Evolutionary conservation across 176 grass and related monocot genomes (phyloP).

Genomic region (Musa acuminata): DNA sequence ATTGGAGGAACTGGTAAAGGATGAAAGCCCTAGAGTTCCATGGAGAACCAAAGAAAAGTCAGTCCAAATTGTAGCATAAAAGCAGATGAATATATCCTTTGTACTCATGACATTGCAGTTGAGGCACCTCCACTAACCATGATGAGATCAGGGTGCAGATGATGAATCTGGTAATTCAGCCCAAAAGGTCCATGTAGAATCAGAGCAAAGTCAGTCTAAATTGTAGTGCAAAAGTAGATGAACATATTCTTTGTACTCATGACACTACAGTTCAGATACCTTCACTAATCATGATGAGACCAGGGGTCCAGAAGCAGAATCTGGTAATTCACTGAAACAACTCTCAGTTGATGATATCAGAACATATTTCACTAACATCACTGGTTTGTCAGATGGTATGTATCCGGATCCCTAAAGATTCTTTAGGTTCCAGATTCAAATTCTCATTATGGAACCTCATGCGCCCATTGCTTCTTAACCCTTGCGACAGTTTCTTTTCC

Average conservation of each 20-base stretch:
- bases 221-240: neutral
- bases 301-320: neutral
- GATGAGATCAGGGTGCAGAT: neutral
- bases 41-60: slow-evolving; percentile 30
- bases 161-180: neutral
- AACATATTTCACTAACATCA: neutral
- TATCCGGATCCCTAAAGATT: neutral
- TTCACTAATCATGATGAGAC: slow-evolving; percentile 4
- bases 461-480: too few relatives aligned
- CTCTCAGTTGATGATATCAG: neutral
- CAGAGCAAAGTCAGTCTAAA: slow-evolving; percentile 18
- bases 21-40: slow-evolving; percentile 38
- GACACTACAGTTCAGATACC: neutral
- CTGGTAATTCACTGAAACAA: neutral
- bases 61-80: neutral
- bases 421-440: too few relatives aligned
- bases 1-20: slow-evolving; percentile 35
- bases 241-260: slow-evolving; percentile 5
- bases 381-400: neutral
- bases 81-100: slow-evolving; percentile 5
- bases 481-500: too few relatives aligned
- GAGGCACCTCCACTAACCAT: neutral
- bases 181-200: slow-evolving; percentile 38
- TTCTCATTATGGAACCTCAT: too few relatives aligned
- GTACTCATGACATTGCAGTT: neutral